phyloP scores from a whole-genome alignment of 257 asterid genomes.

The Solanum pennellii region DNA sequence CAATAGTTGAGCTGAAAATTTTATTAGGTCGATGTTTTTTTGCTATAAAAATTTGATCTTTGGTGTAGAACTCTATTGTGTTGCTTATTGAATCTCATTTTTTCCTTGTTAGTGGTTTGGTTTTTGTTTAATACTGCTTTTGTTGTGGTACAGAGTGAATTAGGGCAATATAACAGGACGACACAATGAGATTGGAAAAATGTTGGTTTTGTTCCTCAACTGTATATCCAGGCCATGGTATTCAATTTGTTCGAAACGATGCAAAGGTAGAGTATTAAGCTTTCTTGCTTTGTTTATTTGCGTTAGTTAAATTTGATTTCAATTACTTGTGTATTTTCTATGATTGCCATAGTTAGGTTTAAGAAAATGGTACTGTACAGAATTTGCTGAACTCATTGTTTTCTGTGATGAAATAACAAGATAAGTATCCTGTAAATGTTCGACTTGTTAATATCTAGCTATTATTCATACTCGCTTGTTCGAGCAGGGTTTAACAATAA shows the following conservation, averaged over 20 bases:
- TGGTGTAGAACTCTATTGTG: not conserved
- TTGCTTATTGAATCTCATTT: not conserved
- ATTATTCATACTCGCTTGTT: not conserved
- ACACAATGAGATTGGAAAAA: conserved; percentile 78
- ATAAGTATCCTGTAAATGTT: not conserved
- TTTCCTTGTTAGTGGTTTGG: not conserved
- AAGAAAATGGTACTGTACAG: not conserved
- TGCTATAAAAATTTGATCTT: not conserved
- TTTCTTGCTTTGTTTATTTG: not conserved
- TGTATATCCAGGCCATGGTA: conserved; percentile 79
- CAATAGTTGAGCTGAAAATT: not conserved
- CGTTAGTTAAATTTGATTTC: not conserved
- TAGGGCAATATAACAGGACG: not conserved
- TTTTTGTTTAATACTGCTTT: not conserved
- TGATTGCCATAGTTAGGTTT: not conserved
- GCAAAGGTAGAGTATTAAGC: conserved; percentile 44
- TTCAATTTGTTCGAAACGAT: conserved; percentile 81
- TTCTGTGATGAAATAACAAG: not conserved
- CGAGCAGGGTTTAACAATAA: not conserved
- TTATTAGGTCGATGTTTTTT: not conserved
- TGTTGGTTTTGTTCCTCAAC: conserved; percentile 95
- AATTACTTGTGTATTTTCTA: not conserved
- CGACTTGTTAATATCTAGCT: not conserved
- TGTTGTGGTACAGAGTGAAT: not conserved
- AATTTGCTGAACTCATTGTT: not conserved